Base-by-base conservation (phyloP, 2,329 filamentous ascomycete genomes). In the Aspergillus terreus region DNA sequence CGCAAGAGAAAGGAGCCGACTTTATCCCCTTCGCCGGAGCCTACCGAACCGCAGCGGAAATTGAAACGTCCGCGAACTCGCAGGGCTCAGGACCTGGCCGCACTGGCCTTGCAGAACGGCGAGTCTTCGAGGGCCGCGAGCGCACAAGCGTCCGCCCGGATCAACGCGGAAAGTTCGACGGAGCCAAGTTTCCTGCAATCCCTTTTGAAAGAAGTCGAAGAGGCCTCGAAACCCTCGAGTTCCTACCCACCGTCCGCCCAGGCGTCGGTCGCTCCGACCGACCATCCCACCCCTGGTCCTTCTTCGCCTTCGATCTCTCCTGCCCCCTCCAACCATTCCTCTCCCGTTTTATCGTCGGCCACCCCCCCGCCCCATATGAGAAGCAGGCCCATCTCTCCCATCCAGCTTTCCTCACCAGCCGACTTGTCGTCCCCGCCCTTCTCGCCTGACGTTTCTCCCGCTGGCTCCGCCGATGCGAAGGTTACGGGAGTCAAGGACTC, bases 51-150 rank as follows among this genome's bases (percentile, higher is more conserved):
- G 0, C 86, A 94, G 68, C 84, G 92, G 46, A 92, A 89, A 69
- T 76, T 95, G 43, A 96, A 96, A 73, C 86, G 92, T 14, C 92
- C 92, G 27, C 84, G 92, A 53, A 94, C 90, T 17, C 82, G 88
- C 59, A 80, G 88, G 46, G 76, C 86, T 46, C 78, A 78, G 48
- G 78, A 82, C 46, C 69, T 75, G 23, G 73, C 71, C 14, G 75
- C 77, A 36, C 71, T 70, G 40, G 70, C 76, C 58, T 68, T 70
- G 49, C 73, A 71, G 50, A 71, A 68, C 56, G 69, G 64, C 52
- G 68, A 74, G 61, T 64, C 71, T 49, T 72, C 73, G 35, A 63
- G 65, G 55, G 58, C 68, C 47, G 67, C 65, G 46, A 59, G 60
- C 40, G 60, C 61, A 42, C 65, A 57, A 51, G 64, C 59, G 58